phyloP scores from a whole-genome alignment of 2,329 filamentous ascomycete species.

The Colletotrichum higginsianum region DNA sequence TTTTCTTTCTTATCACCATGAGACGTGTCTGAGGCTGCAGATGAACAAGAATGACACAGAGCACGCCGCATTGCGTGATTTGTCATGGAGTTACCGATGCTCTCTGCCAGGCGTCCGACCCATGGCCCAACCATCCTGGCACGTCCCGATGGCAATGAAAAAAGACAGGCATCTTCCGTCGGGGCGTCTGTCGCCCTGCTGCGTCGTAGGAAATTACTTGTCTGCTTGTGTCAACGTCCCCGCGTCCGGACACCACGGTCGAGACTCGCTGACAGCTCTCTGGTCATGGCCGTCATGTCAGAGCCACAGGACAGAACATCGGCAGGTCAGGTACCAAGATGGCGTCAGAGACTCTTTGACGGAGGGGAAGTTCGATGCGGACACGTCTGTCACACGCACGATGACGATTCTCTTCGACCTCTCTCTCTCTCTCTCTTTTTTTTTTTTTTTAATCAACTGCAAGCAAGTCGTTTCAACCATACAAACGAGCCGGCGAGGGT shows the following conservation, averaged over 20 bases:
- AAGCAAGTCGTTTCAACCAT: not conserved
- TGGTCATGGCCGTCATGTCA: conserved; percentile 1
- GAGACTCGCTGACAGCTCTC: conserved; percentile 1
- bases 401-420: not conserved
- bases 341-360: conserved; percentile 4
- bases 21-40: conserved; percentile 5
- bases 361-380: not conserved
- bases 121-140: not conserved
- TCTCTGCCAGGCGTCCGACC: too few relatives aligned
- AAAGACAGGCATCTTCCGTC: conserved; percentile 28
- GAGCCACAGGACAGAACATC: not conserved
- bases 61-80: not conserved
- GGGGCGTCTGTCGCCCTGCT: conserved; percentile 7
- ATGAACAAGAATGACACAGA: not conserved
- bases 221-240: not conserved
- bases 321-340: conserved; percentile 20
- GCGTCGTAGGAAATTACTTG: conserved; percentile 23
- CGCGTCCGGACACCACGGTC: conserved; percentile 9
- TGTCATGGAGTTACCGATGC: not conserved
- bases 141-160: not conserved
- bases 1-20: conserved; percentile 14
- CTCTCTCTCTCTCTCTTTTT: not conserved
- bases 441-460: not conserved
- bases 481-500: not conserved
- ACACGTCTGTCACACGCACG: not conserved